A percentile compares a stretch with the other conserved stretches of the same genome.
These are phyloP conservation scores for Closterium sp. DNA, from an alignment of 139 green algal species.

Conservation along the genomic window DNA sequence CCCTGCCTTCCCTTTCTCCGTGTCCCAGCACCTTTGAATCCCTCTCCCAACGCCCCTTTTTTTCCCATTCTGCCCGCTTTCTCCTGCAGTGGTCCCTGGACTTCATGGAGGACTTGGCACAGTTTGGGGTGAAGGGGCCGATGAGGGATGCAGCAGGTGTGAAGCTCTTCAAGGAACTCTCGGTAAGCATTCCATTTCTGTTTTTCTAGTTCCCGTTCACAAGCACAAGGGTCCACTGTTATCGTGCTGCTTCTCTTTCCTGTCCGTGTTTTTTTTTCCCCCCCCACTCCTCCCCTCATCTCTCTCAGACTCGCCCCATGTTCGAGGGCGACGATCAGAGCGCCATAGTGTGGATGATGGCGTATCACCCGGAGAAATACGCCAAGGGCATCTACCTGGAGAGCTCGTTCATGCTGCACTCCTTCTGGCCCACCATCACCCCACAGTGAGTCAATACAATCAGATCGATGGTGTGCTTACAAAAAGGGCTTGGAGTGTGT, in stretches of 20 bases:
- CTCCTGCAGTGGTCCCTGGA: conserved; percentile 19
- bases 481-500: too few relatives aligned
- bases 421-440: conserved; percentile 29
- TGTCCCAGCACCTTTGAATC: too few relatives aligned
- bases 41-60: too few relatives aligned
- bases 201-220: too few relatives aligned
- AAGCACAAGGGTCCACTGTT: too few relatives aligned
- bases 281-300: neutral
- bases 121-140: conserved; percentile 6
- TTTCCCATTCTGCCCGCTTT: neutral
- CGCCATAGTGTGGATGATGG: conserved; percentile 20
- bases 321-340: neutral
- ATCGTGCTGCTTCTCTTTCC: too few relatives aligned
- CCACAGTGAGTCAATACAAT: neutral
- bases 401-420: conserved; percentile 14
- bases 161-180: conserved; percentile 14
- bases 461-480: too few relatives aligned
- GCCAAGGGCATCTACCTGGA: conserved; percentile 8
- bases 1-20: too few relatives aligned
- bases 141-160: conserved; percentile 11
- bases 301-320: neutral
- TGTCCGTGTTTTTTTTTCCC: too few relatives aligned
- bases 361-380: neutral
- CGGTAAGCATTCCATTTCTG: neutral
- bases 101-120: conserved; percentile 18